Percentiles rank a stretch among this genome's conserved stretches.
Evolutionary conservation across 2,329 filamentous ascomycete species (phyloP).

Genomic region (Claviceps sp.): DNA sequence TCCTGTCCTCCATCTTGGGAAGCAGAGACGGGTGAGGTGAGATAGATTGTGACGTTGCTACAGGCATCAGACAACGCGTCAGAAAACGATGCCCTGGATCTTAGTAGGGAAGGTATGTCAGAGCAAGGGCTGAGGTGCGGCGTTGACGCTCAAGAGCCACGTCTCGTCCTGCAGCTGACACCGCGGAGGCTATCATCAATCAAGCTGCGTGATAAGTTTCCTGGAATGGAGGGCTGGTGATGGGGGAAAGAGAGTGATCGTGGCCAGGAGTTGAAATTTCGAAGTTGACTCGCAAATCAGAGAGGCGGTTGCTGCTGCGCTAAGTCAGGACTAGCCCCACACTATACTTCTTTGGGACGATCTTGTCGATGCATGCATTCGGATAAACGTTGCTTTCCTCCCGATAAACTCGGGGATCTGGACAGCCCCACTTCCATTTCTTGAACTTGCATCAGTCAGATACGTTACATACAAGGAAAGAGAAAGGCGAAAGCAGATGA

Average conservation of each 20-base stretch:
- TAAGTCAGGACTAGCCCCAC: conserved; percentile 21
- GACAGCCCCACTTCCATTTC: conserved; percentile 3
- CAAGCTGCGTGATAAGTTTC: conserved; percentile 16
- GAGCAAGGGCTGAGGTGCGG: conserved; percentile 14
- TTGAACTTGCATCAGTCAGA: neutral
- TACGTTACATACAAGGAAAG: neutral
- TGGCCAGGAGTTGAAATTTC: conserved; percentile 31
- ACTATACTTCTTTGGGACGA: conserved; percentile 18
- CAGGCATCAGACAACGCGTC: conserved; percentile 62
- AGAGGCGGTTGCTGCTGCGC: conserved; percentile 21
- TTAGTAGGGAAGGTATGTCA: conserved; percentile 22
- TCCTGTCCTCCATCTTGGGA: conserved; percentile 98
- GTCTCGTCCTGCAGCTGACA: conserved; percentile 19
- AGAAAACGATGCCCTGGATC: conserved; percentile 20
- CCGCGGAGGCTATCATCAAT: conserved; percentile 23
- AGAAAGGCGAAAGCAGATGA: no score
- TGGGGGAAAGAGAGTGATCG: conserved; percentile 16
- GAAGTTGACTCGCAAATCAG: conserved; percentile 28
- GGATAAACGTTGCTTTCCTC: conserved; percentile 20
- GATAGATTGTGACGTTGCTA: conserved; percentile 61
- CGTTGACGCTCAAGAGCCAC: conserved; percentile 20
- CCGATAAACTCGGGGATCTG: neutral
- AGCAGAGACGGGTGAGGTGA: conserved; percentile 65
- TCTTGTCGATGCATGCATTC: conserved; percentile 21
- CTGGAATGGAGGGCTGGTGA: conserved; percentile 21